Evolutionary conservation across 163 green algal species (phyloP).

Genomic region (Scenedesmus sp.): DNA sequence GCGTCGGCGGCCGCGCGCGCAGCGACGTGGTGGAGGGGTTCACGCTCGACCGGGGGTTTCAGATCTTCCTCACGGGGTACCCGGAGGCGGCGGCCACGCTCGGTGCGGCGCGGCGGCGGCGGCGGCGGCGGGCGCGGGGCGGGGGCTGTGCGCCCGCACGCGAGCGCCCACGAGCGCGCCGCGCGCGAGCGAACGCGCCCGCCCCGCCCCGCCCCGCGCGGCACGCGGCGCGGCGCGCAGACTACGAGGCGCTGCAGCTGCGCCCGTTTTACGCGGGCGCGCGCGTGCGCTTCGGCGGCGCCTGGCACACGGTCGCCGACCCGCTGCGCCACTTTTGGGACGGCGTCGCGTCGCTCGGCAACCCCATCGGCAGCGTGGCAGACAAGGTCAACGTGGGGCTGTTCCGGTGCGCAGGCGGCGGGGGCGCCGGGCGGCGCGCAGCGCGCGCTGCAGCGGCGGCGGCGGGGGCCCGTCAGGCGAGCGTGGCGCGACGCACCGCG

Average conservation of each 20-base stretch:
- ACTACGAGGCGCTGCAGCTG: constrained; percentile 89
- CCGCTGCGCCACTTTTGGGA: constrained; percentile 81
- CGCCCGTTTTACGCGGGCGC: constrained; percentile 95
- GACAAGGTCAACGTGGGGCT: constrained; percentile 88
- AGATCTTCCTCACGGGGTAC: constrained; percentile 98
- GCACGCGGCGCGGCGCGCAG: too few relatives aligned
- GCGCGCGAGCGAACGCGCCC: too few relatives aligned
- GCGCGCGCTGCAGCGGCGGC: too few relatives aligned
- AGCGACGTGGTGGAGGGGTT: constrained; percentile 83
- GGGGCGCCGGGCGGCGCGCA: too few relatives aligned
- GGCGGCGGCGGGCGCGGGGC: too few relatives aligned
- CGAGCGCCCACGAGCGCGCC: too few relatives aligned
- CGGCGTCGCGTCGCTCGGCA: constrained; percentile 75
- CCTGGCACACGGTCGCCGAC: constrained; percentile 60
- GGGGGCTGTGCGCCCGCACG: too few relatives aligned
- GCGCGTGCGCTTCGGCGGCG: constrained; percentile 66
- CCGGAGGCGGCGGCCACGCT: constrained; percentile 70
- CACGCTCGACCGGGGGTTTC: constrained; percentile 90
- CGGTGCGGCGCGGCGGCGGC: too few relatives aligned
- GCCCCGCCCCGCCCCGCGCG: too few relatives aligned
- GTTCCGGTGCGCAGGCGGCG: too few relatives aligned
- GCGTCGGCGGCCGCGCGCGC: constrained; percentile 89
- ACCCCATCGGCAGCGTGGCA: constrained; percentile 82
- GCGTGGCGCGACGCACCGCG: too few relatives aligned
- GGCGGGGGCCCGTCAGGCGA: too few relatives aligned